Percentiles rank a stretch among this genome's conserved stretches.
These are phyloP conservation scores for Rhodotorula mucilaginosa DNA, from an alignment of 1,284 basidiomycete genomes.

Conservation along the genomic window DNA sequence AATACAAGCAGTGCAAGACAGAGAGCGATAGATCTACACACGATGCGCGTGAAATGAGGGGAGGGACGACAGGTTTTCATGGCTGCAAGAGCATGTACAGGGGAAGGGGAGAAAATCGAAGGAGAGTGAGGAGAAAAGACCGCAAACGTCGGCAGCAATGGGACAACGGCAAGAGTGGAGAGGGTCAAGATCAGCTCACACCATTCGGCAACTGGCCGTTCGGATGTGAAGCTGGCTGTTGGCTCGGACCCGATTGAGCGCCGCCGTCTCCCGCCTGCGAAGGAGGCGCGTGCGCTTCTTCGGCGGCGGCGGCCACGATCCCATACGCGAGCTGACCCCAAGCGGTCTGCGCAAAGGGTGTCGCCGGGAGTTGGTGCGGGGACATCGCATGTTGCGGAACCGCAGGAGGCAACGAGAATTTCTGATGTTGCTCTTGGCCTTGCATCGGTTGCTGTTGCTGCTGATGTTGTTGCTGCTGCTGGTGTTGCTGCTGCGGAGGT, in stretches of 20 bases:
- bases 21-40: not conserved
- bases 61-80: not conserved
- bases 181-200: no score
- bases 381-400: not conserved
- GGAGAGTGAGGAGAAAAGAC: no score
- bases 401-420: conserved; percentile 2
- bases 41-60: not conserved
- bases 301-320: conserved; percentile 29
- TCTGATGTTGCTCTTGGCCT: not conserved
- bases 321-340: conserved; percentile 30
- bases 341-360: conserved; percentile 28
- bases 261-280: not conserved
- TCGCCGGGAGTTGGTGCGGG: conserved; percentile 7
- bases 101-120: no score
- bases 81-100: not conserved
- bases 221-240: not conserved
- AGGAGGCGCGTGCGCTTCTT: conserved; percentile 16
- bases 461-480: not conserved
- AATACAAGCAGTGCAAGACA: no score
- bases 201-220: not conserved
- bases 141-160: no score
- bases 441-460: not conserved
- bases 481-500: not conserved
- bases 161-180: no score
- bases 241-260: not conserved